Percentiles rank a stretch among this genome's conserved stretches.
Conservation (phyloP, 2,329 filamentous ascomycete genomes). For the Apiospora phragmitis region DNA sequence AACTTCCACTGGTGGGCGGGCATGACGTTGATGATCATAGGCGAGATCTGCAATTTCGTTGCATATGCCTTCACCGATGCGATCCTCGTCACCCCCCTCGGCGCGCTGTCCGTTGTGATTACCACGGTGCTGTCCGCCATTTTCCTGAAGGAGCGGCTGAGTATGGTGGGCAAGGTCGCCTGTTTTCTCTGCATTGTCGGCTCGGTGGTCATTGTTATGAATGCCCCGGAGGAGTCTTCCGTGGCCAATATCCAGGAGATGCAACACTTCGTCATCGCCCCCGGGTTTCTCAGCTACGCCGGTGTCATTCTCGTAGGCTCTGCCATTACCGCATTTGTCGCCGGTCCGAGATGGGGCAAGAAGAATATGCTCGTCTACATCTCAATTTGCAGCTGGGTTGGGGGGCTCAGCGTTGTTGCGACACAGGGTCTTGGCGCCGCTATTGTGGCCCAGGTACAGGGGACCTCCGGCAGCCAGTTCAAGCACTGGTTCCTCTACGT, state of each 20-base stretch:
- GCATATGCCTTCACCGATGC: constrained; percentile 97
- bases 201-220: constrained; percentile 90
- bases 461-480: constrained; percentile 71
- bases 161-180: constrained; percentile 92
- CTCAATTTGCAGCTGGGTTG: constrained; percentile 92
- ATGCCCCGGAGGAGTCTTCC: constrained; percentile 83
- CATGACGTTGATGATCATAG: constrained; percentile 96
- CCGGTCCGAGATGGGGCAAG: constrained; percentile 86
- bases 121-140: constrained; percentile 89
- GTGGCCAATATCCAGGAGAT: constrained; percentile 89
- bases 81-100: constrained; percentile 89
- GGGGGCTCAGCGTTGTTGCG: constrained; percentile 89
- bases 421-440: constrained; percentile 92
- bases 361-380: constrained; percentile 98
- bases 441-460: constrained; percentile 82
- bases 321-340: constrained; percentile 72
- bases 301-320: constrained; percentile 79
- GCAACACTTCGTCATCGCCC: constrained; percentile 81
- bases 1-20: constrained; percentile 94
- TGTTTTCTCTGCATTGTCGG: constrained; percentile 96
- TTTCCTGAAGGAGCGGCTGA: constrained; percentile 92
- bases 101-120: constrained; percentile 88
- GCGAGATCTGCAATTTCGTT: constrained; percentile 95
- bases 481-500: constrained; percentile 98
- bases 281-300: constrained; percentile 82